phyloP scores from a whole-genome alignment of 2,329 filamentous ascomycete species.

The Zasmidium cellare region DNA sequence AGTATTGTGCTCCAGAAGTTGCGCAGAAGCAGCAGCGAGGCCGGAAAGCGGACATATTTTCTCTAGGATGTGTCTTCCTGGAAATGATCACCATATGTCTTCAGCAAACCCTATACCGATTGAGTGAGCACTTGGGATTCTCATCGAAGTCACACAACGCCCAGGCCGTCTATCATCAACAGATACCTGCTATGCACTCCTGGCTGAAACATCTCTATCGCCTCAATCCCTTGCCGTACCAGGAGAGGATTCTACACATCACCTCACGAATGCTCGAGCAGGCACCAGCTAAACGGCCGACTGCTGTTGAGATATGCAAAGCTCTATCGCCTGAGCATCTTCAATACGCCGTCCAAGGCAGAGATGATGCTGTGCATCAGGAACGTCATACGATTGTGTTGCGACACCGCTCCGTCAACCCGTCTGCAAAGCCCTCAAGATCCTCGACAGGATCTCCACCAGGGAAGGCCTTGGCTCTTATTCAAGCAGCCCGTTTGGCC shows the following conservation, averaged over 20 bases:
- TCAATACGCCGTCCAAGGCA: too few species aligned
- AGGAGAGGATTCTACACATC: background rate
- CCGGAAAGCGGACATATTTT: conserved; percentile 12
- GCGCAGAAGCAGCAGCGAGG: background rate
- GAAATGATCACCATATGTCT: conserved; percentile 9
- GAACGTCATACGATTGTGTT: too few species aligned
- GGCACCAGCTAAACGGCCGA: background rate
- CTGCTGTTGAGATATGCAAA: background rate
- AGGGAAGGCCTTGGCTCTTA: too few species aligned
- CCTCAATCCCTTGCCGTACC: background rate
- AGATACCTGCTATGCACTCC: background rate
- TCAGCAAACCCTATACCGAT: background rate
- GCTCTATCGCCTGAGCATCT: too few species aligned
- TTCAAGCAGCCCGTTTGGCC: too few species aligned
- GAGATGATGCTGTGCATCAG: too few species aligned
- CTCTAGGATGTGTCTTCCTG: conserved; percentile 13
- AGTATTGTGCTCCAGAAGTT: conserved; percentile 15
- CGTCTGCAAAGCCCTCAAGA: too few species aligned
- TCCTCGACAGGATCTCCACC: too few species aligned
- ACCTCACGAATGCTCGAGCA: background rate
- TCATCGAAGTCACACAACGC: background rate
- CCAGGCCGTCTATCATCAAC: background rate
- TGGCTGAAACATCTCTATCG: background rate
- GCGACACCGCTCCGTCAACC: too few species aligned
- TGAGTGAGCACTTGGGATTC: background rate